Evolutionary conservation across 2,329 filamentous ascomycete species (phyloP).

Genomic region (Colletotrichum sp.): DNA sequence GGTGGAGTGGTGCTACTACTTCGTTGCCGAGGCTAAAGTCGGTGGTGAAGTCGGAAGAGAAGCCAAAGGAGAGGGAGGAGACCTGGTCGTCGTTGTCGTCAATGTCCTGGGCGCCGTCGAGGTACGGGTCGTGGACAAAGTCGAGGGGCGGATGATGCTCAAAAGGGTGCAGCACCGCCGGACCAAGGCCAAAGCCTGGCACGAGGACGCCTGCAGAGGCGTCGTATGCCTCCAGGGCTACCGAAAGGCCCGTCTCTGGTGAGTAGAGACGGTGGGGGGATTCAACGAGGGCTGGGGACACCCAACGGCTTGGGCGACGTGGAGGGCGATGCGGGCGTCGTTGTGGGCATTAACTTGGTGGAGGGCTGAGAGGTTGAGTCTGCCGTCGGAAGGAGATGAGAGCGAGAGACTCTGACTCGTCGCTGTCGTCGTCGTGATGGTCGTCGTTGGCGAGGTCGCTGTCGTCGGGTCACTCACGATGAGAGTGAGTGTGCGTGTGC

Average conservation of each 20-base stretch:
- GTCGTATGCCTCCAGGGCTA: slow-evolving; percentile 41
- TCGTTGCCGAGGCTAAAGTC: slow-evolving; percentile 3
- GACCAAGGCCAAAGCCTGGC: slow-evolving; percentile 38
- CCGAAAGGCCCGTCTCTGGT: slow-evolving; percentile 26
- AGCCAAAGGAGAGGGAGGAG: slow-evolving; percentile 28
- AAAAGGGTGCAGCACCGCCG: slow-evolving; percentile 30
- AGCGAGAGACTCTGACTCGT: background rate
- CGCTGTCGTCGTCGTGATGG: background rate
- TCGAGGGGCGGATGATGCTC: slow-evolving; percentile 16
- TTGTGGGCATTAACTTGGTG: slow-evolving; percentile 9
- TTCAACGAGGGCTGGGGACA: background rate
- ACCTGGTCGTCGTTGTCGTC: slow-evolving; percentile 17
- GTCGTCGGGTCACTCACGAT: background rate
- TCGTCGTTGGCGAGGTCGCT: background rate
- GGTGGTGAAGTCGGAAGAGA: slow-evolving; percentile 15
- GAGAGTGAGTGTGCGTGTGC: background rate
- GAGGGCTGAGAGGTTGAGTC: background rate
- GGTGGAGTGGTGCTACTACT: slow-evolving; percentile 18
- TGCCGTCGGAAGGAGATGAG: background rate
- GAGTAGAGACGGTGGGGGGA: slow-evolving; percentile 14
- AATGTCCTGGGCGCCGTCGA: background rate
- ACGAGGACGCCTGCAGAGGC: slow-evolving; percentile 34
- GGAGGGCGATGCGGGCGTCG: background rate
- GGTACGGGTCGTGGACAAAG: slow-evolving; percentile 11
- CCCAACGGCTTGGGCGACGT: background rate